Evolutionary conservation across 2,329 filamentous ascomycete genomes (phyloP).

Genomic region (Diaporthe sp.): DNA sequence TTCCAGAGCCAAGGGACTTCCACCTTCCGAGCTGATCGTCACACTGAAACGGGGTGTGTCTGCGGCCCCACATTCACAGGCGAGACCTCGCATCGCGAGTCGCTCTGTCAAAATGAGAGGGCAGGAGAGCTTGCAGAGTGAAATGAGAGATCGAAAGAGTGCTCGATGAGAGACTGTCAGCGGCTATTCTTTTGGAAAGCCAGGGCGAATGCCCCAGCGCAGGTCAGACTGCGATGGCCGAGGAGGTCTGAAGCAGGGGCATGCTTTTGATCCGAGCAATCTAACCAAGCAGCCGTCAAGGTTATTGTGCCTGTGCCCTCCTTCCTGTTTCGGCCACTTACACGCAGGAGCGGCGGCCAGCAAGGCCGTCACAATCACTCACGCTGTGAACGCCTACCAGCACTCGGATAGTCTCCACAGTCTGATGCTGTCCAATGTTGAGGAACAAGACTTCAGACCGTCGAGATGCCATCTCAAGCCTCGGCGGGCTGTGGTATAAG

Average conservation of each 20-base stretch:
- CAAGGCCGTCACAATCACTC: background rate
- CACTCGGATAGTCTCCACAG: background rate
- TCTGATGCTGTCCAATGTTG: conserved; percentile 4
- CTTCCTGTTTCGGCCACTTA: conserved; percentile 14
- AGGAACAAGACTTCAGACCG: background rate
- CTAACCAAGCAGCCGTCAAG: background rate
- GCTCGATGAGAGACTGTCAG: background rate
- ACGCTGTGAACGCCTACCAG: background rate
- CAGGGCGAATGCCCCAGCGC: background rate
- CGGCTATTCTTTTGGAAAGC: background rate
- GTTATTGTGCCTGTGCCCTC: too few relatives aligned
- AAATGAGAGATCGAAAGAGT: background rate
- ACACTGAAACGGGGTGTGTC: conserved; percentile 15
- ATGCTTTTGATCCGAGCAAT: background rate
- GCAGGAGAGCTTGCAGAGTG: background rate
- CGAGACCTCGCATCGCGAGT: background rate
- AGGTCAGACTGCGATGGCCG: background rate
- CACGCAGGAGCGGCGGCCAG: background rate
- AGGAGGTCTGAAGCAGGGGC: background rate
- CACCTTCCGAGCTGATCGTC: conserved; percentile 16
- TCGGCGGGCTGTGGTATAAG: background rate
- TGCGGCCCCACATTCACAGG: conserved; percentile 15
- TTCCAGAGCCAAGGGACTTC: background rate
- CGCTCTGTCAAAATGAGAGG: background rate
- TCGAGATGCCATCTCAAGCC: conserved; percentile 8